Conservation (phyloP, 192 early-diverging fungal species). For the Geranomyces variabilis region DNA sequence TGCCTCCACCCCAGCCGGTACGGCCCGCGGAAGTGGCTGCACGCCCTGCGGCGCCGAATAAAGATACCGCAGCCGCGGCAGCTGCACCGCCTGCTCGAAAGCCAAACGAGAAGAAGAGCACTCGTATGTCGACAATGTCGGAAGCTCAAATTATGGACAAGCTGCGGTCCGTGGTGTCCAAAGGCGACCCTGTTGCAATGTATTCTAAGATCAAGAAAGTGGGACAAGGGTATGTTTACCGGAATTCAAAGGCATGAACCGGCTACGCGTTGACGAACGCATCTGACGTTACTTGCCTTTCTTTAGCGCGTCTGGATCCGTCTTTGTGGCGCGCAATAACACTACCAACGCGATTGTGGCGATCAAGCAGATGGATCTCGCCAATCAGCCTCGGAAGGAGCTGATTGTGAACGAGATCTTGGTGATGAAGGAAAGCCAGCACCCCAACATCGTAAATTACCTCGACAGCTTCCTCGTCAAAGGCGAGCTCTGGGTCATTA, state of each 20-base stretch:
- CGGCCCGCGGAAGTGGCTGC: constrained; percentile 34
- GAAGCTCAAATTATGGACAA: constrained; percentile 95
- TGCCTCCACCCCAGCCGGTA: constrained; percentile 20
- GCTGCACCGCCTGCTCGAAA: constrained; percentile 26
- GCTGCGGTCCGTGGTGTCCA: constrained; percentile 84
- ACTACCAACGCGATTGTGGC: constrained; percentile 49
- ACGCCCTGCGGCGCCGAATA: constrained; percentile 25
- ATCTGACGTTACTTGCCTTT: neutral
- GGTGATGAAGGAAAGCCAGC: constrained; percentile 82
- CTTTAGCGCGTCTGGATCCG: constrained; percentile 77
- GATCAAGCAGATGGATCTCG: constrained; percentile 69
- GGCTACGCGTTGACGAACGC: too few relatives aligned
- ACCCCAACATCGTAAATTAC: constrained; percentile 98
- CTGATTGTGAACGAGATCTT: constrained; percentile 78
- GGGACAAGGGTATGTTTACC: constrained; percentile 80
- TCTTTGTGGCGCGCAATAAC: constrained; percentile 85
- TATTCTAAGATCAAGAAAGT: constrained; percentile 96
- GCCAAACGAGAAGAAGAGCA: constrained; percentile 43
- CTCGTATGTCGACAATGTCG: constrained; percentile 82
- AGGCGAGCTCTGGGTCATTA: constrained; percentile 93
- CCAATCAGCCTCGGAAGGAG: constrained; percentile 61
- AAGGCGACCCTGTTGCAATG: constrained; percentile 84
- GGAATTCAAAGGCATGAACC: too few relatives aligned
- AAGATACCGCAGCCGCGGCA: constrained; percentile 31
- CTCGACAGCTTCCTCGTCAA: constrained; percentile 88